A percentile compares a stretch with the other conserved stretches of the same genome.
phyloP scores from a whole-genome alignment of 108 stramenopile species.

The Skeletonema marinoi region DNA sequence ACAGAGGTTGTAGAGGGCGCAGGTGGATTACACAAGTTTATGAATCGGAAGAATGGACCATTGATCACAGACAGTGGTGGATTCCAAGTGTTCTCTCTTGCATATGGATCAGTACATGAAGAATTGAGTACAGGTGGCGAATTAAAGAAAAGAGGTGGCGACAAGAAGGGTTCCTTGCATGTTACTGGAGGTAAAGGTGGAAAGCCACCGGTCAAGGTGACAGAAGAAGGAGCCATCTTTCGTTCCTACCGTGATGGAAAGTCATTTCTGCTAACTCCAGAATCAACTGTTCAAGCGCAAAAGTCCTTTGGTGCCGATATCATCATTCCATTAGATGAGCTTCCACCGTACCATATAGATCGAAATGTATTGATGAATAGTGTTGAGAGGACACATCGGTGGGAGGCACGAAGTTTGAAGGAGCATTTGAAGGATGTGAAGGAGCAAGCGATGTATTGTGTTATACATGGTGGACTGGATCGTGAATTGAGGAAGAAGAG shows the following conservation, averaged over 20 bases:
- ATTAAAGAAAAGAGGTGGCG: constrained; percentile 41
- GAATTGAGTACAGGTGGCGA: constrained; percentile 79
- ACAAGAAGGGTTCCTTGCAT: not conserved
- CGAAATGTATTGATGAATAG: constrained; percentile 59
- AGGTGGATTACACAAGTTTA: constrained; percentile 93
- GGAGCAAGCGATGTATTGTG: constrained; percentile 92
- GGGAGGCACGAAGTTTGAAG: constrained; percentile 89
- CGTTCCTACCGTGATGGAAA: constrained; percentile 88
- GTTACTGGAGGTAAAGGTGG: not conserved
- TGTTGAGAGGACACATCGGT: constrained; percentile 88
- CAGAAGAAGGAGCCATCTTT: constrained; percentile 90
- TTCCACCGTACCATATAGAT: constrained; percentile 90
- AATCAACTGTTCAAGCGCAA: constrained; percentile 88
- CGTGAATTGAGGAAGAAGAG: constrained; percentile 71
- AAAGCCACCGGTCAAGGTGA: constrained; percentile 71
- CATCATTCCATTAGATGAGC: constrained; percentile 94
- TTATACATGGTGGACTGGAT: constrained; percentile 93
- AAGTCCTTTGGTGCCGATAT: constrained; percentile 93
- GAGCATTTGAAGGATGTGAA: constrained; percentile 81
- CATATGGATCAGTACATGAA: constrained; percentile 84
- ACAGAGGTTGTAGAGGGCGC: constrained; percentile 78
- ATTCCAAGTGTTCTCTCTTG: constrained; percentile 92
- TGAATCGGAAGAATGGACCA: constrained; percentile 69
- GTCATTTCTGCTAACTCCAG: constrained; percentile 87
- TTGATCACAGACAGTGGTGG: constrained; percentile 94